Percentiles rank a stretch among this genome's conserved stretches.
phyloP scores from a whole-genome alignment of 148 eudicot species.

The Rhododendron vialii region DNA sequence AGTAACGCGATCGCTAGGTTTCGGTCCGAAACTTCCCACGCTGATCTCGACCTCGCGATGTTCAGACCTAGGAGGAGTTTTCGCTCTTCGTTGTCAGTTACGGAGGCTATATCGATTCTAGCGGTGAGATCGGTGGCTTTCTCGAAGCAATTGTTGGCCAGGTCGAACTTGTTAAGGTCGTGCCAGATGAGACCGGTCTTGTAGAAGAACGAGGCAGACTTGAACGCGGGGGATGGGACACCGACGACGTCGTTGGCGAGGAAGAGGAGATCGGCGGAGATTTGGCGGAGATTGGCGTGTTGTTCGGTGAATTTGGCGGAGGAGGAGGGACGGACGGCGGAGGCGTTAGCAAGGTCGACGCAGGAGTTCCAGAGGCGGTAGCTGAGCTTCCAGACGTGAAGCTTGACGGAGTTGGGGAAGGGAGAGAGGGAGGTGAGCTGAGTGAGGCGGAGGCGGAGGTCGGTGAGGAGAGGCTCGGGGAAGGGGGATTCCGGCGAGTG shows the following conservation, averaged over 20 bases:
- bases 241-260: constrained; percentile 57
- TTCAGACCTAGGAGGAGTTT: constrained; percentile 61
- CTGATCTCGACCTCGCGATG: constrained; percentile 69
- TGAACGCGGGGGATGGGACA: constrained; percentile 66
- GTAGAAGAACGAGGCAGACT: constrained; percentile 70
- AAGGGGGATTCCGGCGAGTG: constrained; percentile 34
- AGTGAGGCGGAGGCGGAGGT: constrained; percentile 39
- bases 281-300: constrained; percentile 65
- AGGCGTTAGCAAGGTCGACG: constrained; percentile 68
- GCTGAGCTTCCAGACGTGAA: constrained; percentile 77
- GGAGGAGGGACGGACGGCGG: constrained; percentile 17
- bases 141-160: constrained; percentile 71
- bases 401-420: constrained; percentile 61
- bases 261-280: constrained; percentile 57
- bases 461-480: constrained; percentile 40
- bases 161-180: constrained; percentile 51
- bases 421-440: constrained; percentile 45
- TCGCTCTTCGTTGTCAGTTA: constrained; percentile 63
- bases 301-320: constrained; percentile 24
- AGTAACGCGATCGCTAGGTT: constrained; percentile 61
- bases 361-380: constrained; percentile 89
- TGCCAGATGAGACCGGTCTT: constrained; percentile 79
- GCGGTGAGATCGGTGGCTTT: constrained; percentile 68
- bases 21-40: constrained; percentile 75
- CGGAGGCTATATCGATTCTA: constrained; percentile 35